Percentiles rank a stretch among this genome's conserved stretches.
These are phyloP conservation scores for Pseudopithomyces maydicus DNA, from an alignment of 2,329 filamentous ascomycete genomes.

Conservation along the genomic window DNA sequence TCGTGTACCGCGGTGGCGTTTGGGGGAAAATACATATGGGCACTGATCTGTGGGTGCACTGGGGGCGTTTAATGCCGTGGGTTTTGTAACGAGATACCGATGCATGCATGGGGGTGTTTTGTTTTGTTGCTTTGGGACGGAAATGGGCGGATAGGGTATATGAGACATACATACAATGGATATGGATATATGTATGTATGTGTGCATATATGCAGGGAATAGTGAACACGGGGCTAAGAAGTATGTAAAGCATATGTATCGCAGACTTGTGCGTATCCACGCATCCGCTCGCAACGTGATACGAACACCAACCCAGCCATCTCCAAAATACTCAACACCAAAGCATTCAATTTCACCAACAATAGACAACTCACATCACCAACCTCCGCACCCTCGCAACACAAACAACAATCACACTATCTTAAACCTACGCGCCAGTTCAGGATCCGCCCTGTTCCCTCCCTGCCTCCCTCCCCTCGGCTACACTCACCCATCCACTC, in stretches of 20 bases:
- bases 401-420: too few species aligned
- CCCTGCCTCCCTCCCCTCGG: too few species aligned
- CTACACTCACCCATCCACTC: too few species aligned
- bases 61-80: not conserved
- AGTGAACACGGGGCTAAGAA: too few species aligned
- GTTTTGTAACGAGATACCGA: conserved; percentile 11
- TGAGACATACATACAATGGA: not conserved
- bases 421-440: too few species aligned
- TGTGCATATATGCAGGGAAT: too few species aligned
- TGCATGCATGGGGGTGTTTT: conserved; percentile 1
- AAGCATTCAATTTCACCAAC: not conserved
- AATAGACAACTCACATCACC: not conserved
- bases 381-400: not conserved
- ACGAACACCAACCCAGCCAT: too few species aligned
- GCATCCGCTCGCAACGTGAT: not conserved
- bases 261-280: not conserved
- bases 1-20: not conserved
- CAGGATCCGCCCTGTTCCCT: too few species aligned
- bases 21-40: not conserved
- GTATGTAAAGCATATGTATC: too few species aligned
- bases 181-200: not conserved
- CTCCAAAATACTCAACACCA: too few species aligned
- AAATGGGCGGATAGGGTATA: not conserved
- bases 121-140: not conserved
- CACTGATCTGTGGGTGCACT: not conserved